These are phyloP conservation scores for Hemileia vastatrix DNA, from an alignment of 1,284 basidiomycete genomes.

Conservation along the genomic window DNA sequence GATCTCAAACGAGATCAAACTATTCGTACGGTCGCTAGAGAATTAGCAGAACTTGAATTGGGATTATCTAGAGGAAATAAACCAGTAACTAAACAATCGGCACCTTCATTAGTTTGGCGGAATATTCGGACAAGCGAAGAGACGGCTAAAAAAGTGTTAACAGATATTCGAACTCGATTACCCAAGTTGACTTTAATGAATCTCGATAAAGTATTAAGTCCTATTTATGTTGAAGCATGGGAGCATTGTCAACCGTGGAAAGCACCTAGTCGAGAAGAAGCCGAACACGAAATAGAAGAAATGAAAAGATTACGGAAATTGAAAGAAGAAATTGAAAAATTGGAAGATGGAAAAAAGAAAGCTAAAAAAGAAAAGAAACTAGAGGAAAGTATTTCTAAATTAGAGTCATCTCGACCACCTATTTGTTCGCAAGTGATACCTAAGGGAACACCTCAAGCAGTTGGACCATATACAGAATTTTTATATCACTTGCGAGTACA, in stretches of 20 bases:
- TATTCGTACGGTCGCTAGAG: conserved; percentile 15
- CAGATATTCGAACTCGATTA: conserved; percentile 6
- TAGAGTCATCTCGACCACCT: background rate
- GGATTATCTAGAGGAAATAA: background rate
- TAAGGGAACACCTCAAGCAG: conserved; percentile 13
- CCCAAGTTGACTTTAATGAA: conserved; percentile 17
- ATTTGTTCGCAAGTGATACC: background rate
- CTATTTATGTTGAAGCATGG: conserved; percentile 14
- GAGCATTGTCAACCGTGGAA: conserved; percentile 19
- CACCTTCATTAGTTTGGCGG: conserved; percentile 15
- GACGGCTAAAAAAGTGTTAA: conserved; percentile 10
- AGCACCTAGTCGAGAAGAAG: conserved; percentile 22
- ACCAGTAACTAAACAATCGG: conserved; percentile 1
- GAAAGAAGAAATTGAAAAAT: conserved; percentile 8
- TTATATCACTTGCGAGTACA: conserved; percentile 16
- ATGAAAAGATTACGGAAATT: conserved; percentile 6
- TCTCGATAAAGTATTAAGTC: conserved; percentile 19
- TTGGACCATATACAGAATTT: conserved; percentile 19
- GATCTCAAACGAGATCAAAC: conserved; percentile 56
- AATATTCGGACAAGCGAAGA: conserved; percentile 11
- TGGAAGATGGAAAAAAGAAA: no score
- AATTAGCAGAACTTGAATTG: conserved; percentile 13
- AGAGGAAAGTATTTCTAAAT: background rate
- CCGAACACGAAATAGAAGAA: background rate
- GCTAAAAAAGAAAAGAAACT: background rate